phyloP scores from a whole-genome alignment of 257 asterid species.

The Eucommia ulmoides region DNA sequence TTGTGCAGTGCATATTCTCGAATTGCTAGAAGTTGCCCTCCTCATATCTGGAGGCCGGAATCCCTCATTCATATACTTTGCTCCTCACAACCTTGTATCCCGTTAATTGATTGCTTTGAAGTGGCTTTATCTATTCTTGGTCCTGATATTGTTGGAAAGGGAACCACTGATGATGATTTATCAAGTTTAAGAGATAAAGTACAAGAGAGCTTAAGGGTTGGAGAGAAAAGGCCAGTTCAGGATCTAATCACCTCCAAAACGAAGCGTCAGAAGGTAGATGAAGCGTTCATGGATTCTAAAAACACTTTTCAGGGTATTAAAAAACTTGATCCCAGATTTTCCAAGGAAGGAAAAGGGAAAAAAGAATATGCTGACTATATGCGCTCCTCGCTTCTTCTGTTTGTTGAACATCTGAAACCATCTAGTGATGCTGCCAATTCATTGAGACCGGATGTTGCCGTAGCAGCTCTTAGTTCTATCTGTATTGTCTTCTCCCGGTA shows the following conservation, averaged over 20 bases:
- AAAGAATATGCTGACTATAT: constrained; percentile 53
- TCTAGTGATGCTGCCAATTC: constrained; percentile 34
- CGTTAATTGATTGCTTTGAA: constrained; percentile 61
- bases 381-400: constrained; percentile 35
- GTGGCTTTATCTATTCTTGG: constrained; percentile 60
- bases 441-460: constrained; percentile 39
- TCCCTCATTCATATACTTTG: constrained; percentile 54
- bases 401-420: constrained; percentile 63
- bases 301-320: constrained; percentile 19
- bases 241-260: constrained; percentile 25
- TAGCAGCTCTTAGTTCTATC: constrained; percentile 62
- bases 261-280: constrained; percentile 54
- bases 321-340: constrained; percentile 16
- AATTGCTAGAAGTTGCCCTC: constrained; percentile 60
- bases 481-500: constrained; percentile 58
- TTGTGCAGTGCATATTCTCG: constrained; percentile 71
- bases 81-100: constrained; percentile 35
- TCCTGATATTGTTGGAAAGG: constrained; percentile 35
- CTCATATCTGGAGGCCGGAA: constrained; percentile 84
- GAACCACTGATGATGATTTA: constrained; percentile 16
- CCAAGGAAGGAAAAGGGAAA: constrained; percentile 25
- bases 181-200: constrained; percentile 16
- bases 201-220: constrained; percentile 25
- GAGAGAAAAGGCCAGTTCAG: constrained; percentile 50
- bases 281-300: constrained; percentile 16